These are phyloP conservation scores for Rachicladosporium sp. DNA, from an alignment of 2,329 filamentous ascomycete species.

Conservation along the genomic window DNA sequence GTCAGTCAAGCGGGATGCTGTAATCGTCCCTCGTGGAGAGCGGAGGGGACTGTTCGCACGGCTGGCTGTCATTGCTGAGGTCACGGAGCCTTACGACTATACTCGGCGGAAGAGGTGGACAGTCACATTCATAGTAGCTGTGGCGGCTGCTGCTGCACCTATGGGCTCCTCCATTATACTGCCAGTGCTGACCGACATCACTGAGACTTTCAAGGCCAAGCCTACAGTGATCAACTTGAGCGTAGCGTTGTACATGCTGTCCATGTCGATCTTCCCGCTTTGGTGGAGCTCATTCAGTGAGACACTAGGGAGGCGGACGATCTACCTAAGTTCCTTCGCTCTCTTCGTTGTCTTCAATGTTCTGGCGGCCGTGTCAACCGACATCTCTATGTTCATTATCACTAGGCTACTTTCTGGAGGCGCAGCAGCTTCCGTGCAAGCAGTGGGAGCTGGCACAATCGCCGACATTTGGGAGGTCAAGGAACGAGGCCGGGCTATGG, in stretches of 20 bases:
- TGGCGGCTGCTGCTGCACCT: conserved; percentile 66
- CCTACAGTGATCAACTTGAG: conserved; percentile 61
- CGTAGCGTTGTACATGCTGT: conserved; percentile 68
- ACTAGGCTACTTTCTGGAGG: conserved; percentile 65
- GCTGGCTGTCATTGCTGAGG: conserved; percentile 63
- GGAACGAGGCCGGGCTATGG: conserved; percentile 69
- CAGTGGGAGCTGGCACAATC: conserved; percentile 72
- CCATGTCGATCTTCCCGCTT: conserved; percentile 68
- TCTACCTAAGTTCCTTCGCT: conserved; percentile 63
- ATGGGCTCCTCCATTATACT: conserved; percentile 78
- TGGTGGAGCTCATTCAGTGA: conserved; percentile 84
- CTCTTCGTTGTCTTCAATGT: conserved; percentile 61
- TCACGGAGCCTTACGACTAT: conserved; percentile 65
- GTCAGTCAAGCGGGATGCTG: conserved; percentile 17
- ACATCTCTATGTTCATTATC: conserved; percentile 63
- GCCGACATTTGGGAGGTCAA: conserved; percentile 66
- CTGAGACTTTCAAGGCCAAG: conserved; percentile 48
- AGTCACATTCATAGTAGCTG: conserved; percentile 64
- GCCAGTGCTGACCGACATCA: conserved; percentile 55
- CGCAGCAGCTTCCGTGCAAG: conserved; percentile 67
- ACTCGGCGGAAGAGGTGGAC: conserved; percentile 66
- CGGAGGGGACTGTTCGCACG: conserved; percentile 62
- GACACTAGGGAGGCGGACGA: conserved; percentile 55
- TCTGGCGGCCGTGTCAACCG: conserved; percentile 54
- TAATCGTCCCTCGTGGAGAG: conserved; percentile 38